Evolutionary conservation across 2,329 filamentous ascomycete genomes (phyloP).

Genomic region (Colletotrichum eleusines): DNA sequence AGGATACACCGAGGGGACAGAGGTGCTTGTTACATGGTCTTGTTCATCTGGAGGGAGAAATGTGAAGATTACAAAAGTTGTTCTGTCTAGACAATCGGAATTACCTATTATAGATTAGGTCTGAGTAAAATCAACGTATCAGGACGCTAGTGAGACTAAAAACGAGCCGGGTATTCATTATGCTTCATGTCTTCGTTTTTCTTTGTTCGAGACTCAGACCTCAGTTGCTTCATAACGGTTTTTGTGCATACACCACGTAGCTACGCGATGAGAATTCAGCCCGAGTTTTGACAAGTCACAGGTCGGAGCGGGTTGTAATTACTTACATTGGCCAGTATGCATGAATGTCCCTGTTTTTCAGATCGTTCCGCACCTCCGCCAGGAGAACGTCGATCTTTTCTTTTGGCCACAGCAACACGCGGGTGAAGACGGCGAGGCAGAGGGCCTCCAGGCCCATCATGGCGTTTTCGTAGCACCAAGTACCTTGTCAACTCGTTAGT

Average conservation of each 20-base stretch:
- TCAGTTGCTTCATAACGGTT: slow-evolving; percentile 5
- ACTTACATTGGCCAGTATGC: slow-evolving; percentile 41
- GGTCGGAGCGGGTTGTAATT: rapidly evolving
- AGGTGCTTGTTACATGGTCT: background rate
- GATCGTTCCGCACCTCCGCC: slow-evolving; percentile 45
- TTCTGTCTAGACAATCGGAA: background rate
- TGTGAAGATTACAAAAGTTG: background rate
- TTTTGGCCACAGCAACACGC: slow-evolving; percentile 45
- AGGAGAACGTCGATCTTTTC: slow-evolving; percentile 46
- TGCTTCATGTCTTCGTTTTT: background rate
- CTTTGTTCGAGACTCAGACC: background rate
- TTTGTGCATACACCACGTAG: slow-evolving; percentile 39
- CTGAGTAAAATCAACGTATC: background rate
- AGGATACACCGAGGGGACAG: background rate
- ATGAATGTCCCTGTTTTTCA: slow-evolving; percentile 46
- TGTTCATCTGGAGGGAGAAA: background rate
- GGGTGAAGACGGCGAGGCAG: slow-evolving; percentile 46
- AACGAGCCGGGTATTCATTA: background rate
- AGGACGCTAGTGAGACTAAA: background rate
- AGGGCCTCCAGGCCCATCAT: slow-evolving; percentile 46
- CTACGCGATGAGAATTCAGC: background rate
- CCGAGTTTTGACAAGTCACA: no score
- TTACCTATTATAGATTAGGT: background rate
- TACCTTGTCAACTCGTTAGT: slow-evolving; percentile 37
- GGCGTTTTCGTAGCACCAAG: slow-evolving; percentile 43